Conservation (phyloP, 768 basidiomycete species). For the Pleurotus sapidus region DNA sequence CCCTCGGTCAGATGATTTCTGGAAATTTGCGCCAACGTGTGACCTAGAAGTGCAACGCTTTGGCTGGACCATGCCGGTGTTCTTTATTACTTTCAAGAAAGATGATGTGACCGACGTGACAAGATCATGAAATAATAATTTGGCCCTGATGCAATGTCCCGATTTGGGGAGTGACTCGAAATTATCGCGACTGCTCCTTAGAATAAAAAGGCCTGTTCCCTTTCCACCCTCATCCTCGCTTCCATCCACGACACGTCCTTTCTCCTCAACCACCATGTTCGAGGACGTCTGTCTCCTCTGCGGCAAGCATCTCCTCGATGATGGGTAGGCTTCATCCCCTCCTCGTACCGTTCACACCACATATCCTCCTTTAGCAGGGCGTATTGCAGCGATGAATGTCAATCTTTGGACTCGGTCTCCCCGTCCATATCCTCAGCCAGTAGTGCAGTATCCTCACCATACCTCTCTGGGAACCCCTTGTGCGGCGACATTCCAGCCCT, state of each 20-base stretch:
- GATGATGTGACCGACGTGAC: constrained; percentile 2
- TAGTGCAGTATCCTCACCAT: constrained; percentile 68
- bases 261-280: constrained; percentile 47
- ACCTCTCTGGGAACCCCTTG: constrained; percentile 41
- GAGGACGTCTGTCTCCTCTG: constrained; percentile 78
- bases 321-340: constrained; percentile 46
- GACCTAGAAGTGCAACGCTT: no score
- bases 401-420: constrained; percentile 57
- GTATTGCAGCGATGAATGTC: constrained; percentile 72
- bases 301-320: constrained; percentile 60
- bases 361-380: constrained; percentile 43
- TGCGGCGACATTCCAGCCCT: constrained; percentile 67
- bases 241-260: constrained; percentile 9
- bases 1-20: no score
- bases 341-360: constrained; percentile 7
- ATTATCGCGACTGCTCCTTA: neutral
- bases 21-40: no score
- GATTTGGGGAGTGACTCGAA: constrained; percentile 6
- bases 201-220: constrained; percentile 9
- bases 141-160: neutral
- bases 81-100: no score
- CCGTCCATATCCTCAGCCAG: constrained; percentile 67
- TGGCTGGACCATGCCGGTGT: no score
- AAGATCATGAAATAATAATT: neutral
- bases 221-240: constrained; percentile 12